Base-by-base conservation (phyloP, 1,139 yeast species). In the Candida tetrigidarum region DNA sequence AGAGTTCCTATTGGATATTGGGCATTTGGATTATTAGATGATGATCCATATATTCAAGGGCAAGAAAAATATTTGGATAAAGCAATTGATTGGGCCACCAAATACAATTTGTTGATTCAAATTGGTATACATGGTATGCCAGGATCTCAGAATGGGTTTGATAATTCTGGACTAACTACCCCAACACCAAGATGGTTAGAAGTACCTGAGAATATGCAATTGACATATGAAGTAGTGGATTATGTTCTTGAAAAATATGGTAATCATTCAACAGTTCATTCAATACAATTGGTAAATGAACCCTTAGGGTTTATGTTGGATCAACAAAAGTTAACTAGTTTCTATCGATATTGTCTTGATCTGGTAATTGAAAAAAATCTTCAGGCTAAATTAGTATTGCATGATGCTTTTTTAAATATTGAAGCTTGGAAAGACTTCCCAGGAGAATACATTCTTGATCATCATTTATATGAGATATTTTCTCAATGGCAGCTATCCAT, bases 141-240 rank as follows among this genome's bases (percentile, higher is more conserved):
- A 1, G 66, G 66, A 10, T 60, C 65, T 7, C 66, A 62, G 44
- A 62, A 62, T 46, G 66, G 67, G 18, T 63, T 63, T 47, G 67
- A 62, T 46, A 62, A 62, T 47, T 58, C 63, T 6, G 67, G 67
- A 1, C 35, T 48, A 33, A 45, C 58, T 39, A 53, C 57, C 2
- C 43, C 36, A 2, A 20, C 43, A 5, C 53, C 53, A 8, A 39
- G 36, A 18, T 50, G 53, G 53, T 47, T 62, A 23, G 51, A 57
- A 25, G 35, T 20, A 9, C 49, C 48, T 8, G 52, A 50, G 30
- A 55, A 59, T 27, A 47, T 50, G 37, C 44, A 47, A 22, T 47
- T 59, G 35, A 55, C 63, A 6, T 43, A 51, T 27, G 37, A 48
- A 15, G 49, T 59, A 14, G 41, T 60, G 5, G 49, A 56, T 11